These are phyloP conservation scores for Trichoderma citrinoviride DNA, from an alignment of 2,329 filamentous ascomycete species.

Conservation along the genomic window DNA sequence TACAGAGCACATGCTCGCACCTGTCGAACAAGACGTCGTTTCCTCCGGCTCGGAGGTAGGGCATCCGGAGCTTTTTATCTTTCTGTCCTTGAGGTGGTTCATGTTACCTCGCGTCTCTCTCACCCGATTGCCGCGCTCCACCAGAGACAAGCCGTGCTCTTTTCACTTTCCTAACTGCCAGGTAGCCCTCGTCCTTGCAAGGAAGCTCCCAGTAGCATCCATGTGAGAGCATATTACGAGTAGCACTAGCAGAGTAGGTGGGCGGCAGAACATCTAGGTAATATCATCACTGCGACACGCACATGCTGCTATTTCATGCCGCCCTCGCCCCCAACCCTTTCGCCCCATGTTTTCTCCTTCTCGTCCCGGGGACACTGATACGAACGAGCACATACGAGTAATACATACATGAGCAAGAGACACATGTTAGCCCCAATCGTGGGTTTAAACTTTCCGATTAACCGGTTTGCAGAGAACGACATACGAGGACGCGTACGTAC, in stretches of 20 bases:
- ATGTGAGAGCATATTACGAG: not conserved
- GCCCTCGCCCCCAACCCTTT: not conserved
- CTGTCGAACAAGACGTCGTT: too few relatives aligned
- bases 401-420: too few relatives aligned
- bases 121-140: not conserved
- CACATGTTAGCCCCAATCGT: not conserved
- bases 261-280: too few relatives aligned
- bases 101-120: not conserved
- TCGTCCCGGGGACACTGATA: not conserved
- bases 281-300: not conserved
- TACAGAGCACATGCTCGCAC: too few relatives aligned
- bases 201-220: slow-evolving; percentile 1
- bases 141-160: not conserved
- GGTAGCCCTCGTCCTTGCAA: not conserved
- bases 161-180: too few relatives aligned
- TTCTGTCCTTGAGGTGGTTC: not conserved
- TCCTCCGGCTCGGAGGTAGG: not conserved
- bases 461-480: not conserved
- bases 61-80: slow-evolving; percentile 1
- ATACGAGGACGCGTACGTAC: not conserved
- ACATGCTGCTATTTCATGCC: not conserved
- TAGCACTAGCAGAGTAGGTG: too few relatives aligned
- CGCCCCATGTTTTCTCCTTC: not conserved
- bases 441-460: not conserved
- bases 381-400: not conserved